A percentile compares a stretch with the other conserved stretches of the same genome.
phyloP scores from a whole-genome alignment of 2,329 filamentous ascomycete genomes.

The Leptoxyphium fumago region DNA sequence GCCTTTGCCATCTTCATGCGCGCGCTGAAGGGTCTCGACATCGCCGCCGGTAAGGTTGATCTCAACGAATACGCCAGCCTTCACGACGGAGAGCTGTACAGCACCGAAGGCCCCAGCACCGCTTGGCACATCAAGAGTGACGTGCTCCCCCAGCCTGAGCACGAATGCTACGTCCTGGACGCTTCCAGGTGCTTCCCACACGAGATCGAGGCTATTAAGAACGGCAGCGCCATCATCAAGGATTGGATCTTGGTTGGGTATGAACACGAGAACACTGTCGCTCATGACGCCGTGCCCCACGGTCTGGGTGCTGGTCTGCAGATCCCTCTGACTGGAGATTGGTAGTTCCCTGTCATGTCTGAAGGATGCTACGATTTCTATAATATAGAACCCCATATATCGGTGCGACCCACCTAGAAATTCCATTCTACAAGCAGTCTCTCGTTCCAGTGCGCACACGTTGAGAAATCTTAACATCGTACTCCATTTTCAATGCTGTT shows the following conservation, averaged over 20 bases:
- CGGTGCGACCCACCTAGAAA: too few species aligned
- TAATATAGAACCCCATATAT: too few species aligned
- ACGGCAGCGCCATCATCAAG: conserved; percentile 17
- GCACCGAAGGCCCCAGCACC: conserved; percentile 12
- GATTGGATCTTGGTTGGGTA: conserved; percentile 17
- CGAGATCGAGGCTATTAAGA: conserved; percentile 13
- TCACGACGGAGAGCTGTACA: conserved; percentile 7
- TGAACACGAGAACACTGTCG: not conserved
- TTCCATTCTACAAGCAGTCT: too few species aligned
- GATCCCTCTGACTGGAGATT: not conserved
- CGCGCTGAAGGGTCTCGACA: conserved; percentile 18
- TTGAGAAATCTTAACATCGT: too few species aligned
- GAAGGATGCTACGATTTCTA: too few species aligned
- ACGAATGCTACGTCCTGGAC: conserved; percentile 14
- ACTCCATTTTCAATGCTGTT: too few species aligned
- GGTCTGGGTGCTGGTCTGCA: not conserved
- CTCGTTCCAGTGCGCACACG: too few species aligned
- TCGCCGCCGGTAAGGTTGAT: conserved; percentile 20
- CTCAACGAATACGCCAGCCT: conserved; percentile 4
- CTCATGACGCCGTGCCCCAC: not conserved
- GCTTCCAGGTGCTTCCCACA: conserved; percentile 13
- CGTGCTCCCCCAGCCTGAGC: conserved; percentile 12
- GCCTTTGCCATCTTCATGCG: conserved; percentile 25
- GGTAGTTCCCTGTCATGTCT: not conserved
- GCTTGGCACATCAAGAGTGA: conserved; percentile 20